phyloP scores from a whole-genome alignment of 805 yeast species.

The Candida alai region DNA sequence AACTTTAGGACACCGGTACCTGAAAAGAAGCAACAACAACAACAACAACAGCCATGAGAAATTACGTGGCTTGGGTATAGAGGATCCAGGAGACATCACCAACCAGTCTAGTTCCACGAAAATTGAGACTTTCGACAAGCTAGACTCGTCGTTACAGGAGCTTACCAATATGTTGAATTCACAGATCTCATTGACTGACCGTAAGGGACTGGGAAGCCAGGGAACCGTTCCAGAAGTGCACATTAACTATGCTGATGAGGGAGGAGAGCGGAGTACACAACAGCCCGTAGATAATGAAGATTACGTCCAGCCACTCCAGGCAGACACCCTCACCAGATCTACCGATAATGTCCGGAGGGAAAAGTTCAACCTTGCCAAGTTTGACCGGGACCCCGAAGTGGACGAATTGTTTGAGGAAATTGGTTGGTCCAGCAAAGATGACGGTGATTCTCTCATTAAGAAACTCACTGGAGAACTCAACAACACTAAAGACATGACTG shows the following conservation, averaged over 20 bases:
- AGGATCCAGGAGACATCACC: too few relatives aligned
- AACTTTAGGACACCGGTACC: not conserved
- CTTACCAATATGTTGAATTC: conserved; percentile 37
- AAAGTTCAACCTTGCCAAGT: not conserved
- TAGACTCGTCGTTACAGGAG: conserved; percentile 32
- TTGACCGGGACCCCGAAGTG: conserved; percentile 36
- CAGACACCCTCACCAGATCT: conserved; percentile 2
- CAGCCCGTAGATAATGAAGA: not conserved
- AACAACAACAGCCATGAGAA: conserved; percentile 8
- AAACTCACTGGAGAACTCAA: conserved; percentile 59
- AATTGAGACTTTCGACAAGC: too few relatives aligned
- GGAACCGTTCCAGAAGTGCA: too few relatives aligned
- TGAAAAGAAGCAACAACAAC: conserved; percentile 1
- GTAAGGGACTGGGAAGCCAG: not conserved
- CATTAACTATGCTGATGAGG: conserved; percentile 1
- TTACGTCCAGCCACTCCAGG: too few relatives aligned
- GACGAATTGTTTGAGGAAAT: conserved; percentile 75
- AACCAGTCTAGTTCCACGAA: too few relatives aligned
- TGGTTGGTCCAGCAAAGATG: conserved; percentile 70
- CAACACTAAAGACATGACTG: conserved; percentile 58
- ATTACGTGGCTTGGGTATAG: too few relatives aligned
- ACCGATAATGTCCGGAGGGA: conserved; percentile 15
- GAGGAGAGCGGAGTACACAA: not conserved
- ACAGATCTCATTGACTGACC: conserved; percentile 17
- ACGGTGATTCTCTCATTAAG: conserved; percentile 52